These are phyloP conservation scores for Pseudopithomyces chartarum DNA, from an alignment of 2,329 filamentous ascomycete genomes.

Conservation along the genomic window DNA sequence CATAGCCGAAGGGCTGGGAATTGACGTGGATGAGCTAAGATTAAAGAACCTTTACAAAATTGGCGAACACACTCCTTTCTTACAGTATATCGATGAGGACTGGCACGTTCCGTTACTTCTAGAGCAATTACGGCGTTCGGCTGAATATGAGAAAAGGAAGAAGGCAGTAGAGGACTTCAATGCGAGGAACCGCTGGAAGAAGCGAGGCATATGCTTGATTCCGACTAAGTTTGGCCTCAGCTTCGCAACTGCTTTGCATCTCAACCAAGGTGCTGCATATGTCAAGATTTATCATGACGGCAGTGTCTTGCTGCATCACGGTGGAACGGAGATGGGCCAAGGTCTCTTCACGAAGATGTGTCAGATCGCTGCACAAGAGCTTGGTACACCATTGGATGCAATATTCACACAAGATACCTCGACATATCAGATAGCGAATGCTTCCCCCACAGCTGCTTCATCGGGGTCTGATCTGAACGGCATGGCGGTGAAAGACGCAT, in stretches of 20 bases:
- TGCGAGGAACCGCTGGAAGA: constrained; percentile 83
- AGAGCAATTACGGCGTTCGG: constrained; percentile 77
- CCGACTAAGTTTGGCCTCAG: constrained; percentile 98
- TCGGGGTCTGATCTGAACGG: constrained; percentile 94
- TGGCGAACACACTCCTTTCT: constrained; percentile 83
- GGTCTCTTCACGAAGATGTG: constrained; percentile 95
- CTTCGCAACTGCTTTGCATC: constrained; percentile 83
- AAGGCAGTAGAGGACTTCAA: constrained; percentile 79
- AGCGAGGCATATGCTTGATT: constrained; percentile 81
- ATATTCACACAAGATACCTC: constrained; percentile 89
- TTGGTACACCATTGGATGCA: constrained; percentile 77
- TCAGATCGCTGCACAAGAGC: constrained; percentile 89
- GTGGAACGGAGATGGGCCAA: constrained; percentile 96
- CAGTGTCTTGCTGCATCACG: constrained; percentile 87
- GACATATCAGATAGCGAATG: constrained; percentile 86
- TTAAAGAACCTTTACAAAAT: constrained; percentile 84
- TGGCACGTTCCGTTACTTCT: constrained; percentile 96
- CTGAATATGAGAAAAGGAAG: constrained; percentile 71
- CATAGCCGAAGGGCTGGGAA: constrained; percentile 82
- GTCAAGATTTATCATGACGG: constrained; percentile 97
- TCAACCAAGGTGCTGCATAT: constrained; percentile 91
- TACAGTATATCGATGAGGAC: constrained; percentile 77
- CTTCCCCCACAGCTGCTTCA: constrained; percentile 88
- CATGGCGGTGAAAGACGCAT: constrained; percentile 91
- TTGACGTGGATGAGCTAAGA: constrained; percentile 78